phyloP scores from a whole-genome alignment of 2,329 filamentous ascomycete genomes.

The Acrocalymma vagum region DNA sequence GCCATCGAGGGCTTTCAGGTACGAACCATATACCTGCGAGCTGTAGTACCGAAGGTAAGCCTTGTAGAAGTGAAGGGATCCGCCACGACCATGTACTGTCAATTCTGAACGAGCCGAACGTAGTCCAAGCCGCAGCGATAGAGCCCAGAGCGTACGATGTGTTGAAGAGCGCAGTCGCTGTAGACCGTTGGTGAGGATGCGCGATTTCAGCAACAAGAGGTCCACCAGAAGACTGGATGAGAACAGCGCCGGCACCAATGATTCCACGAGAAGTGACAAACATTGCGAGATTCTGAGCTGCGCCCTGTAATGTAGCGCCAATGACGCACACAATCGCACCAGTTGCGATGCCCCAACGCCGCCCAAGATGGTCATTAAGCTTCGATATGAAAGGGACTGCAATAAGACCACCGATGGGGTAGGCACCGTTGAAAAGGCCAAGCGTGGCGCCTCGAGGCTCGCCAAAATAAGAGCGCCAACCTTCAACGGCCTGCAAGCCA shows the following conservation, averaged over 20 bases:
- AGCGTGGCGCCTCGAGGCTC: slow-evolving; percentile 59
- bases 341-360: slow-evolving; percentile 49
- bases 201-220: slow-evolving; percentile 55
- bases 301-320: slow-evolving; percentile 57
- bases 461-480: slow-evolving; percentile 64
- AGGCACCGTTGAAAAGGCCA: slow-evolving; percentile 63
- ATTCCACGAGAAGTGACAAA: slow-evolving; percentile 59
- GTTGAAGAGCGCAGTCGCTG: slow-evolving; percentile 37
- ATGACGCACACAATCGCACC: slow-evolving; percentile 55
- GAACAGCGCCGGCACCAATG: slow-evolving; percentile 56
- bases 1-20: slow-evolving; percentile 52
- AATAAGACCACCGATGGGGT: slow-evolving; percentile 58
- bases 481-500: slow-evolving; percentile 65
- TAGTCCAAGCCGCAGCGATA: not conserved
- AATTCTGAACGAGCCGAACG: slow-evolving; percentile 1
- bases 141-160: slow-evolving; percentile 38
- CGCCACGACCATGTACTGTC: slow-evolving; percentile 58
- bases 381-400: slow-evolving; percentile 51
- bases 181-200: slow-evolving; percentile 43
- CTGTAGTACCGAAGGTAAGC: no score
- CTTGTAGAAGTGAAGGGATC: slow-evolving; percentile 60
- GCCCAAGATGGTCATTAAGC: slow-evolving; percentile 35
- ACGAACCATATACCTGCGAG: slow-evolving; percentile 31
- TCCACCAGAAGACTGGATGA: slow-evolving; percentile 33
- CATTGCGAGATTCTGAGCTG: slow-evolving; percentile 62